Evolutionary conservation across 352 stramenopile genomes (phyloP).

Genomic region (Phytophthora sojae): DNA sequence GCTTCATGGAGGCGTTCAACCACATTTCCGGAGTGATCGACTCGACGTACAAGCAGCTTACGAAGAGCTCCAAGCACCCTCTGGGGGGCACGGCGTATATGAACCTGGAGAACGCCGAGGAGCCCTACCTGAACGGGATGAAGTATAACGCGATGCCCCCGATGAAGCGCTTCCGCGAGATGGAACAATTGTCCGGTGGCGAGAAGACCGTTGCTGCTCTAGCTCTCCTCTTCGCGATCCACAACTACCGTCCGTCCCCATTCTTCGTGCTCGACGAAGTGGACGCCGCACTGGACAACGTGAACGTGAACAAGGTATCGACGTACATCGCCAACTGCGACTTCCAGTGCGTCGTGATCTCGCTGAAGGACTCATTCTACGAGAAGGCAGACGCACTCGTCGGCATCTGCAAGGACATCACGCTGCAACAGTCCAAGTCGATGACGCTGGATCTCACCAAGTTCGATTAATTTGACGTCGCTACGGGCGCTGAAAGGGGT

Average conservation of each 20-base stretch:
- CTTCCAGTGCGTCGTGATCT: constrained; percentile 99
- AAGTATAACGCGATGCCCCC: constrained; percentile 99
- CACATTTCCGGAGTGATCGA: constrained; percentile 94
- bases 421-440: constrained; percentile 70
- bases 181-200: constrained; percentile 98
- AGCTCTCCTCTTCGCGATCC: constrained; percentile 98
- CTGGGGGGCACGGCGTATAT: constrained; percentile 89
- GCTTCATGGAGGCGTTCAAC: constrained; percentile 96
- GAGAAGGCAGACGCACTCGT: constrained; percentile 94
- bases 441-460: constrained; percentile 86
- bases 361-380: constrained; percentile 98
- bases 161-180: constrained; percentile 99
- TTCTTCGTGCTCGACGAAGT: constrained; percentile 99
- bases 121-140: constrained; percentile 98
- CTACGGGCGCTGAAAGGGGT: neutral
- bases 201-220: constrained; percentile 99
- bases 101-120: constrained; percentile 89
- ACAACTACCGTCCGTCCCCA: constrained; percentile 95
- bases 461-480: constrained; percentile 46
- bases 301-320: constrained; percentile 99
- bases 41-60: constrained; percentile 97
- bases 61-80: constrained; percentile 97
- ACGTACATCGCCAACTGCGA: constrained; percentile 96
- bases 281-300: constrained; percentile 99
- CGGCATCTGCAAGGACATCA: constrained; percentile 91